Evolutionary conservation across 83 land plant genomes (phyloP), one percentile per base, ranked within the genome.

Genomic region (Picea abies): DNA sequence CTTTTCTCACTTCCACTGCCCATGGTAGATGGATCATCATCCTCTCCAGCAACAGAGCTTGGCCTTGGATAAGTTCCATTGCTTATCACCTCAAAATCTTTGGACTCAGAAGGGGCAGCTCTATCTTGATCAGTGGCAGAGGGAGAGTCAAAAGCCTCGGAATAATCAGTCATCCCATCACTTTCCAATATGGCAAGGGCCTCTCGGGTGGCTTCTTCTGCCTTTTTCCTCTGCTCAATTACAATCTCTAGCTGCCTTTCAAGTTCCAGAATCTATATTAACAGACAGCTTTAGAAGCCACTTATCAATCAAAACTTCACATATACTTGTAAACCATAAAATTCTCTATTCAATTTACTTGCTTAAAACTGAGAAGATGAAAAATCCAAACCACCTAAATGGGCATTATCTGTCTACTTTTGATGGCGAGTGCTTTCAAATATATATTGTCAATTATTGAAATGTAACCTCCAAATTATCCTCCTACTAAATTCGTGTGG

Each of bases 241-340:
- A 87, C 90, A 81, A 86, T 80, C 67, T 86, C 82, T 22, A 92
- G 88, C 58, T 88, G 87, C 25, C 89, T 89, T 83, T 92, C 93
- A 20, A 92, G 77, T 84, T 92, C 94, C 49, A 67, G 62, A 9
- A 92, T 91, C 94, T 92, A 81, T 29, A 69, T 64, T 62, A 68
- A 25, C 32, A 22, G 11, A 6, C n/a, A 20, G 23, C 23, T 17
- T 37, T 72, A 72, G 7, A 2, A 56, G 3, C 16, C 60, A 56
- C 14, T 14, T 14, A 56, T 12, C 60, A 49, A 10, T 49, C 56
- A 49, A 71, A 37, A 19, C 2, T 5, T 71, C 9, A 65, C 26
- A 29, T 32, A 32, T 29, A 11, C 11, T 67, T 67, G 41, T 12
- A 56, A 56, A 56, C 60, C 0, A 32, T 35, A 5, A 69, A 35